These are phyloP conservation scores for Sherardia arvensis DNA, from an alignment of 257 asterid species.

Conservation along the genomic window DNA sequence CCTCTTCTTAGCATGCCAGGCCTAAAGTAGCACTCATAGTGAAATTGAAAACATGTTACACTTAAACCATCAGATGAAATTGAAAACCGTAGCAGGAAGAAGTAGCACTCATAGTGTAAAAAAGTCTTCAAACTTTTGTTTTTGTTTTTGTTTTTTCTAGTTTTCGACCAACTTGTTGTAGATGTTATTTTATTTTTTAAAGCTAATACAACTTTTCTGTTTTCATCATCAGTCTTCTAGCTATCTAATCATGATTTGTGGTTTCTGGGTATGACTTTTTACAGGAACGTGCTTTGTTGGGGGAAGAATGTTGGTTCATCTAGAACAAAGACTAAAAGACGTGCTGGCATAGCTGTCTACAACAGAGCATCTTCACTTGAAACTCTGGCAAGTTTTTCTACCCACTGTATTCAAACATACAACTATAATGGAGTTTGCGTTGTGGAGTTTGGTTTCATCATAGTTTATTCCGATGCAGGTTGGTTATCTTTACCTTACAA, in stretches of 20 bases:
- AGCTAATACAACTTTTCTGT: no score
- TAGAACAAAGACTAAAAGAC: slow-evolving; percentile 76
- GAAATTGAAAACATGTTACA: no score
- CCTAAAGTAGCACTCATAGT: no score
- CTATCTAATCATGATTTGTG: slow-evolving; percentile 8
- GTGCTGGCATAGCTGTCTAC: slow-evolving; percentile 95
- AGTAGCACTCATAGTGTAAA: neutral
- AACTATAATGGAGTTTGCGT: no score
- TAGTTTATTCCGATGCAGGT: slow-evolving; percentile 33
- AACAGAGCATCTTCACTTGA: slow-evolving; percentile 93
- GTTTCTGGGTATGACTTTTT: slow-evolving; percentile 15
- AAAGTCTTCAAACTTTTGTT: neutral
- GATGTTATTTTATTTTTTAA: no score
- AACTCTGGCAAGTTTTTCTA: slow-evolving; percentile 59
- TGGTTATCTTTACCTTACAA: slow-evolving; percentile 84
- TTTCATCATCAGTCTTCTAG: no score
- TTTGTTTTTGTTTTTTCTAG: neutral
- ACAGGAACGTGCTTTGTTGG: slow-evolving; percentile 92
- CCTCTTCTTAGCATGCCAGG: no score
- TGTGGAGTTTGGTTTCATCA: no score
- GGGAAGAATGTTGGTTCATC: slow-evolving; percentile 88
- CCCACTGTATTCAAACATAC: slow-evolving; percentile 2
- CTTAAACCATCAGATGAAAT: neutral
- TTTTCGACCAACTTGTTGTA: neutral
- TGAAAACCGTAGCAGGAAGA: neutral